Percentiles rank a stretch among this genome's conserved stretches.
phyloP scores from a whole-genome alignment of 2,329 filamentous ascomycete species.

The Mollisiaceae sp. region DNA sequence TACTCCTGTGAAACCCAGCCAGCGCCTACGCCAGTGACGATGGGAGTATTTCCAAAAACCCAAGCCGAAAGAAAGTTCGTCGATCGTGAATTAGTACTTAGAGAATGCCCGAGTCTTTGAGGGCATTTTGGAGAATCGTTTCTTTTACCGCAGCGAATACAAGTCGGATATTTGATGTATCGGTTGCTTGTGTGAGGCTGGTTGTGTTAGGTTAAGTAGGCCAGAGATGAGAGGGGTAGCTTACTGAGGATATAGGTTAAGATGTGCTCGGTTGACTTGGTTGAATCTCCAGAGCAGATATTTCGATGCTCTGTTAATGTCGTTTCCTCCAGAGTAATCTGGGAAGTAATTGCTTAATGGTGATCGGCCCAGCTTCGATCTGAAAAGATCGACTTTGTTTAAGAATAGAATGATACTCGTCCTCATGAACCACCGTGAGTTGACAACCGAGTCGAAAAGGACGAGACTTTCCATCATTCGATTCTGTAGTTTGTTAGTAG shows the following conservation, averaged over 20 bases:
- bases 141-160: constrained; percentile 99
- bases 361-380: constrained; percentile 87
- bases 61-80: constrained; percentile 30
- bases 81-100: constrained; percentile 49
- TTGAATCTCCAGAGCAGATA: constrained; percentile 99
- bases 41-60: constrained; percentile 30
- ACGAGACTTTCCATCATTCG: constrained; percentile 99
- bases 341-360: constrained; percentile 95
- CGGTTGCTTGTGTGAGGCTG: constrained; percentile 96
- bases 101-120: constrained; percentile 97
- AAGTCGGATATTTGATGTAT: constrained; percentile 96
- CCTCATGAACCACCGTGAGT: constrained; percentile 98
- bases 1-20: constrained; percentile 31
- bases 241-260: constrained; percentile 98
- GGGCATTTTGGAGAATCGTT: constrained; percentile 96
- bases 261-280: constrained; percentile 93
- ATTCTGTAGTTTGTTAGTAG: constrained; percentile 63
- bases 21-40: constrained; percentile 38
- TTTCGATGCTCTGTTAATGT: constrained; percentile 97
- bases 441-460: constrained; percentile 97
- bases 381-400: constrained; percentile 99
- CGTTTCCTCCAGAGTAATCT: constrained; percentile 95
- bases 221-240: constrained; percentile 45
- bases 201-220: constrained; percentile 25
- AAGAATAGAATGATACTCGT: constrained; percentile 98